These are phyloP conservation scores for Arbutus unedo DNA, from an alignment of 148 eudicot species.

Conservation along the genomic window DNA sequence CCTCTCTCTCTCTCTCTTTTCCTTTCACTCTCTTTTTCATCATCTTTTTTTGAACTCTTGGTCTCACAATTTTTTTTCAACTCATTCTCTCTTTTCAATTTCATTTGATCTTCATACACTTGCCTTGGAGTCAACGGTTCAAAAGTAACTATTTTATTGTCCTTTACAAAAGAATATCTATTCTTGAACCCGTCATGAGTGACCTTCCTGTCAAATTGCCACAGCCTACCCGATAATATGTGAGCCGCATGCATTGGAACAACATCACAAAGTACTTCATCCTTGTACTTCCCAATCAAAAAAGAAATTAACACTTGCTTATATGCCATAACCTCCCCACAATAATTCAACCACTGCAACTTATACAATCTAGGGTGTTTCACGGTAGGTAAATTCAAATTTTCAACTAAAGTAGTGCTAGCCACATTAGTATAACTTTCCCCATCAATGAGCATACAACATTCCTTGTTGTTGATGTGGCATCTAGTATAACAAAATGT, in stretches of 20 bases:
- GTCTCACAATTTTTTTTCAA: background rate
- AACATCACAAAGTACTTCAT: conserved; percentile 3
- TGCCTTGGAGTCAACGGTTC: background rate
- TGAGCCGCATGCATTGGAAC: background rate
- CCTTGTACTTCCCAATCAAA: background rate
- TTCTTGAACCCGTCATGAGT: conserved; percentile 1
- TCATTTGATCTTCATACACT: background rate
- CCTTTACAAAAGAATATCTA: background rate
- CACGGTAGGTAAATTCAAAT: background rate
- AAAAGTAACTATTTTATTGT: background rate
- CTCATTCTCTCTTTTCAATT: background rate
- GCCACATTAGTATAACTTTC: background rate
- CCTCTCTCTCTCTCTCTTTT: background rate
- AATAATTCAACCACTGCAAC: conserved; percentile 12
- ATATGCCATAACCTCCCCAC: conserved; percentile 6
- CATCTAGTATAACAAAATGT: background rate
- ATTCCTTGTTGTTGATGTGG: background rate
- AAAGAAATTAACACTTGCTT: conserved; percentile 2
- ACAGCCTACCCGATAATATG: background rate
- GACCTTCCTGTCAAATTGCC: background rate
- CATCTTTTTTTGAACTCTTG: background rate
- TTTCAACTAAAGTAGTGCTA: background rate
- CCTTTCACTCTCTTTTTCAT: background rate
- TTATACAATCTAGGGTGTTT: background rate
- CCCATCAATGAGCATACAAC: background rate